Percentiles rank a stretch among this genome's conserved stretches.
phyloP scores from a whole-genome alignment of 148 eudicot genomes.

The Heliosperma pusillum region DNA sequence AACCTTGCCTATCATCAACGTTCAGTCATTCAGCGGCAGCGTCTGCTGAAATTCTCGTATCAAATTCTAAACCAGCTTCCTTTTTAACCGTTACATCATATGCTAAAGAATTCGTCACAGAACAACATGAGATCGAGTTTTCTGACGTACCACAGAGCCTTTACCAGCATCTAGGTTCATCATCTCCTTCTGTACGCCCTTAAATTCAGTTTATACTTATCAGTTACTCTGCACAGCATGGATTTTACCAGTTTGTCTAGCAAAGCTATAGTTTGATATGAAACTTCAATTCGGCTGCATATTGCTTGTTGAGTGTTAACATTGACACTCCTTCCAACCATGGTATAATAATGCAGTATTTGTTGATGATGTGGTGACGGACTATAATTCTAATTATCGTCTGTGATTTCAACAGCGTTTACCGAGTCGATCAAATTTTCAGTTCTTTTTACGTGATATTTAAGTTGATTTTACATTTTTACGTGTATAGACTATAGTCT shows the following conservation, averaged over 20 bases:
- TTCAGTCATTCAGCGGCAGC: not conserved
- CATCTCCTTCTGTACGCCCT: constrained; percentile 28
- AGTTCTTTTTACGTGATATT: too few species aligned
- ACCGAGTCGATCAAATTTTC: too few species aligned
- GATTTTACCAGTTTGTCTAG: not conserved
- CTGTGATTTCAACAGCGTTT: too few species aligned
- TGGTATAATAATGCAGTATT: too few species aligned
- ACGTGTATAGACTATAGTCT: too few species aligned
- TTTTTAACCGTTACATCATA: not conserved
- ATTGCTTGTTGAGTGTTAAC: too few species aligned
- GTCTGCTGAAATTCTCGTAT: not conserved
- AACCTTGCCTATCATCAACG: not conserved
- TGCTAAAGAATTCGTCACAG: not conserved
- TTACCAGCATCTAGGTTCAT: constrained; percentile 21
- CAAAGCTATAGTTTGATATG: not conserved
- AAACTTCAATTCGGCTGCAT: too few species aligned
- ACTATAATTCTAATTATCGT: too few species aligned
- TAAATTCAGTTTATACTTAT: not conserved
- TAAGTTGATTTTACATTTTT: too few species aligned
- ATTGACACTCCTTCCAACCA: not conserved
- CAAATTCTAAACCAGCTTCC: not conserved
- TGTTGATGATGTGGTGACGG: too few species aligned
- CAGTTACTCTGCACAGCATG: not conserved
- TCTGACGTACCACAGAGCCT: constrained; percentile 18
- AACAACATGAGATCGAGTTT: constrained; percentile 13